Evolutionary conservation across 495 filamentous ascomycete genomes (phyloP), one percentile per base, ranked within the genome.

Genomic region (Neurospora cerealis): DNA sequence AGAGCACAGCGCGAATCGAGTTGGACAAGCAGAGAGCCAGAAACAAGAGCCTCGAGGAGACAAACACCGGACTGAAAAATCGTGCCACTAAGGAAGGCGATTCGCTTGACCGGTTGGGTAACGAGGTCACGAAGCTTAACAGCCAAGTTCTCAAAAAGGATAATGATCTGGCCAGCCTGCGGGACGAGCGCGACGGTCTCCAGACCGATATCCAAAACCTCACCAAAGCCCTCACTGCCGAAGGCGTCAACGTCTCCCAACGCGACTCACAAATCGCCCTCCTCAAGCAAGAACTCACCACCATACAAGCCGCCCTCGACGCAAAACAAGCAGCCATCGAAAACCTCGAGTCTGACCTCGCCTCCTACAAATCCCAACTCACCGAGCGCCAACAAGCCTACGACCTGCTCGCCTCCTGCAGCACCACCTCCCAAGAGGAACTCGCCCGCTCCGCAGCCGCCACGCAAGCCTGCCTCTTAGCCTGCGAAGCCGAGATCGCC

Each of bases 11-110:
- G 3, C 24, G 2, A 9, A 9, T 17, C 2, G 54, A 34, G 5
- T 15, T 66, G 54, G 28, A 34, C 0, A 66, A 66, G 54, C 54
- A 66, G 32, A 66, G 3, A 34, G 1, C 13, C 15, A 66, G 54
- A 34, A 66, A 66, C n/a, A 71, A 71, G 21, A 72, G 10, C 42
- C 42, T 72, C 34, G 71, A 72, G 34, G 37, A 72, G 44, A 66
- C 1, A 4, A 66, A 66, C 6, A 17, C 13, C 13, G 28, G 54
- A 17, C 15, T 66, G 28, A 28, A 6, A 34, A 32, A 34, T 4
- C 54, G 54, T 66, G 15, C 7, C 28, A 0, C 6, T 66, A 66
- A 66, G 24, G 3, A 36, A 6, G 54, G 28, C 54, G 28, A 34
- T 9, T 19, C 28, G 15, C 15, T 66, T 8, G 54, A 3, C 28